Evolutionary conservation across 2,329 filamentous ascomycete species (phyloP), one percentile per base, ranked within the genome.

Genomic region (Aspergillus pseudonomiae): DNA sequence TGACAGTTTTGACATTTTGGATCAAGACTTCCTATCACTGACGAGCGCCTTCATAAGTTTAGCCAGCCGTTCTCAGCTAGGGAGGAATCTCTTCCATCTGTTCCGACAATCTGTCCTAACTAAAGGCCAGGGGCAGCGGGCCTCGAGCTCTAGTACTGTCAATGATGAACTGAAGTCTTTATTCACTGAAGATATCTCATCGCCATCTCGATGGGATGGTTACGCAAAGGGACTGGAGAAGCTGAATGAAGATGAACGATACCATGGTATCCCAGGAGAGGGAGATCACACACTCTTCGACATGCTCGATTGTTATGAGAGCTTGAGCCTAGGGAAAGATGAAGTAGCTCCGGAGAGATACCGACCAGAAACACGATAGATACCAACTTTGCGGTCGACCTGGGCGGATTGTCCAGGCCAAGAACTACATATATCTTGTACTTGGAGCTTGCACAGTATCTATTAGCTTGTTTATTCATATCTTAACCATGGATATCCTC

Each of bases 281-380:
- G 63, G 59, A 9, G 64, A 64, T 12, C 59, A 64, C 19, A 69
- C 62, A 9, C 65, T 79, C 2, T 75, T 70, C 19, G 76, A 78
- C 28, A 79, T 79, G 77, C 67, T 79, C 45, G 75, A 77, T 64
- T 71, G 71, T 3, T 79, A 78, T 60, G 77, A 79, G 60, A 76
- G 72, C 62, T 64, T 79, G 60, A 78, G 76, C 62, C 54, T 78
- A 56, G 77, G 77, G 3, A 77, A 76, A 50, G 75, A 78, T 50
- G 69, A 73, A 48, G 62, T 74, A 10, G 63, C 71, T 19, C 50
- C 65, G 6, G 69, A 71, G 57, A 64, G 73, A 61, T 56, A 57
- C 50, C 67, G 64, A 16, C 39, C 28, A 26, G 21, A 36, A n/a
- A 11, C 48, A 39, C 34, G 16, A 28, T 52, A 52, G 48, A 32